Conservation (phyloP, 768 basidiomycete genomes). For the Lentinus tigrinus region DNA sequence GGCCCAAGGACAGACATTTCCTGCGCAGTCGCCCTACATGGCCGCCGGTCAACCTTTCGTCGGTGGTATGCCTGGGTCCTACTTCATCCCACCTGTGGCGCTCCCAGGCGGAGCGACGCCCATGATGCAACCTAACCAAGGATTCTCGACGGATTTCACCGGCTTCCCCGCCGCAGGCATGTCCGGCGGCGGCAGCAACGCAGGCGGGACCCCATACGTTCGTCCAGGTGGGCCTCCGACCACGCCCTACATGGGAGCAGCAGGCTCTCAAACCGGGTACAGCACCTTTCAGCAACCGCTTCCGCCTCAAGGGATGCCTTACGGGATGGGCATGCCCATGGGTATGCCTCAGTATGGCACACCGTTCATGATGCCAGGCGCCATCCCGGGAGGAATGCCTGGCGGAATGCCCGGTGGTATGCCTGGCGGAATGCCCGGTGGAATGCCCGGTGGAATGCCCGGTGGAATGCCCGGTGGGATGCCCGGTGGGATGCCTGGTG, state of each 20-base stretch:
- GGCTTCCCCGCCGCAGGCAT: slow-evolving; percentile 21
- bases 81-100: slow-evolving; percentile 31
- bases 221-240: slow-evolving; percentile 2
- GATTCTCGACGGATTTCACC: slow-evolving; percentile 32
- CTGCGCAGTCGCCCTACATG: slow-evolving; percentile 21
- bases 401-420: slow-evolving; percentile 1
- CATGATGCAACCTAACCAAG: slow-evolving; percentile 13
- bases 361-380: slow-evolving; percentile 13
- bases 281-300: slow-evolving; percentile 12
- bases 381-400: slow-evolving; percentile 8
- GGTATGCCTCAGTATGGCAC: slow-evolving; percentile 9
- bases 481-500: slow-evolving; percentile 7
- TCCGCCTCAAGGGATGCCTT: slow-evolving; percentile 4
- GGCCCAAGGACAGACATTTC: slow-evolving; percentile 15
- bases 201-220: neutral
- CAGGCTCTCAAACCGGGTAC: slow-evolving; percentile 7
- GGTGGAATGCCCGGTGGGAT: slow-evolving; percentile 11
- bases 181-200: neutral
- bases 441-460: slow-evolving; percentile 21
- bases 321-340: slow-evolving; percentile 4
- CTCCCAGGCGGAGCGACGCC: slow-evolving; percentile 23
- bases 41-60: slow-evolving; percentile 1
- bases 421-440: slow-evolving; percentile 8
- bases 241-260: slow-evolving; percentile 11
- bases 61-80: slow-evolving; percentile 27